A percentile compares a stretch with the other conserved stretches of the same genome.
These are phyloP conservation scores for Fusarium sp. DNA, from an alignment of 2,329 filamentous ascomycete species.

Conservation along the genomic window DNA sequence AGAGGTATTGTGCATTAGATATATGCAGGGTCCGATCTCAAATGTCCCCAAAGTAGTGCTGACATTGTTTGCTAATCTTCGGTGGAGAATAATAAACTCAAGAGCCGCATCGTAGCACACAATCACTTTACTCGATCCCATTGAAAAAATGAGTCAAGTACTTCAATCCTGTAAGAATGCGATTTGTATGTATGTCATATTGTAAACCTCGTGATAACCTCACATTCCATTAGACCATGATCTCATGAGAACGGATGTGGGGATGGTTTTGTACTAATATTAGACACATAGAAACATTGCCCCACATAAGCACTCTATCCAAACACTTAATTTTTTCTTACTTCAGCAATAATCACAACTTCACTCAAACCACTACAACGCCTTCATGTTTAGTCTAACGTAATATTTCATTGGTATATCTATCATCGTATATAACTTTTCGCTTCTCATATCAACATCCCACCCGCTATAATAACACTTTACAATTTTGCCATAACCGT, in stretches of 20 bases:
- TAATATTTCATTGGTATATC: constrained; percentile 5
- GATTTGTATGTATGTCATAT: too few relatives aligned
- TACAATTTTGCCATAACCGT: not conserved
- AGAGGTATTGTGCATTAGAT: too few relatives aligned
- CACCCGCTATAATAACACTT: not conserved
- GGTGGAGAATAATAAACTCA: too few relatives aligned
- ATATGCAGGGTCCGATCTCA: too few relatives aligned
- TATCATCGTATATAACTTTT: constrained; percentile 4
- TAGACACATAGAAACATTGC: not conserved
- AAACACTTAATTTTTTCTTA: not conserved
- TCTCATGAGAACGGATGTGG: too few relatives aligned
- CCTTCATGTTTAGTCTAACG: not conserved
- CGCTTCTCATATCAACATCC: not conserved
- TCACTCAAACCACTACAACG: not conserved
- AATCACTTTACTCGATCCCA: too few relatives aligned
- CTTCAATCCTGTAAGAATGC: too few relatives aligned
- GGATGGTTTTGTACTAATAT: not conserved
- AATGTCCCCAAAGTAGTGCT: too few relatives aligned
- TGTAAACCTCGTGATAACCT: too few relatives aligned
- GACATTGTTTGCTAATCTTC: too few relatives aligned
- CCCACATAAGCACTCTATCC: not conserved
- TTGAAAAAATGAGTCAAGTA: too few relatives aligned
- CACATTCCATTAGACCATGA: too few relatives aligned
- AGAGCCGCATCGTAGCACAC: not conserved
- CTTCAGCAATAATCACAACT: not conserved